Base-by-base conservation (phyloP, 345 rosid species). In the Erysimum cheiranthoides region DNA sequence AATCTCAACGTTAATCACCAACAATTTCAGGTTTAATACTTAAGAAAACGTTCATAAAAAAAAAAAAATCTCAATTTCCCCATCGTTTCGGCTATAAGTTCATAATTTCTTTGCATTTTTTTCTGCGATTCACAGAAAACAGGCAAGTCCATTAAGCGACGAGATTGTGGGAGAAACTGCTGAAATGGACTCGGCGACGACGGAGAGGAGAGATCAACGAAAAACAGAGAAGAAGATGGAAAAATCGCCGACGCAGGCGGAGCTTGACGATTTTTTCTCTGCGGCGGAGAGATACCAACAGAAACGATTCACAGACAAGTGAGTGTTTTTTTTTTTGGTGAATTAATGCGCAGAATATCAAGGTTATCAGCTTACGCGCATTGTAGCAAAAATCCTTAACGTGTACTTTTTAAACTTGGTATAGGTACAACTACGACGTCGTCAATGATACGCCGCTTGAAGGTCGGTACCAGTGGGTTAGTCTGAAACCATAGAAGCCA, bases 381-480 rank as follows among this genome's bases (percentile, higher is more conserved):
- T 42, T 7, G 12, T 70, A 77, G 46, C 46, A 30, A 5, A 4
- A 14, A 13, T 36, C 35, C 16, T 69, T 52, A 68, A 75, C 30
- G 66, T 31, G 51, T 14, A 1, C 42, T 32, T 68, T 18, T 31
- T 5, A 9, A 31, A 32, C 38, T 1, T 66, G 42, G 42, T 70
- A 73, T 56, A 90, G 95, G 87, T 90, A 90, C 86, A 90, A 90
- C 42, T 90, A 76, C 67, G 92, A 90, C 43, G 56, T 88, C 36
- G 90, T 54, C 40, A 90, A 84, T 69, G 95, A 90, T 62, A 74
- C 54, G 77, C 92, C 95, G 38, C 73, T 90, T 21, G 78, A 86
- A 46, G 95, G 95, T 53, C 86, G 86, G 8, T 89, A 87, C 85
- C 70, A 86, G 61, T 89, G 94, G 94, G 56, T 87, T 81, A 79